Evolutionary conservation across 345 rosid genomes (phyloP).

Genomic region (Pugionium cornutum): DNA sequence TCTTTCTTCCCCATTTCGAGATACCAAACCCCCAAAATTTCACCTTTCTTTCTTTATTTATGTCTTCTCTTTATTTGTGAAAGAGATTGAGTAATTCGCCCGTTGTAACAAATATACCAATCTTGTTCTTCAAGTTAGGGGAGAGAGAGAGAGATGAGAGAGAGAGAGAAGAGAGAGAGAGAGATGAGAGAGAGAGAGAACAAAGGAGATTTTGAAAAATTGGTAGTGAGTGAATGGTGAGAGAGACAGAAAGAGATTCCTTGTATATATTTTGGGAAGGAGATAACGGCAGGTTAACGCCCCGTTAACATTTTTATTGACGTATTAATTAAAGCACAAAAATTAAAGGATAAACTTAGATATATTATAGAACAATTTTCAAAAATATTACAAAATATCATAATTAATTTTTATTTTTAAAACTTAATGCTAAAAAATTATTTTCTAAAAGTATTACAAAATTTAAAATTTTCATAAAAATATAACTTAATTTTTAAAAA

Average conservation of each 20-base stretch:
- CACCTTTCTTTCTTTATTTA: neutral
- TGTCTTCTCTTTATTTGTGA: neutral
- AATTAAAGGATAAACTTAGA: too few relatives aligned
- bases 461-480: too few relatives aligned
- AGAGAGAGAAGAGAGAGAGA: neutral
- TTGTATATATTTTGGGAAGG: slow-evolving; percentile 37
- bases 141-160: too few relatives aligned
- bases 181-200: slow-evolving; percentile 5
- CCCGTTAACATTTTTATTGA: slow-evolving; percentile 16
- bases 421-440: too few relatives aligned
- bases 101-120: slow-evolving; percentile 38
- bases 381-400: too few relatives aligned
- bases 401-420: too few relatives aligned
- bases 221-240: slow-evolving; percentile 26
- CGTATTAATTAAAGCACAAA: too few relatives aligned
- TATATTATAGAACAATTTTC: too few relatives aligned
- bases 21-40: neutral
- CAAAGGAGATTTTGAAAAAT: slow-evolving; percentile 27
- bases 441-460: too few relatives aligned
- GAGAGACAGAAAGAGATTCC: slow-evolving; percentile 27
- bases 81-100: slow-evolving; percentile 16
- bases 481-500: too few relatives aligned
- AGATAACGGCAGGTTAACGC: slow-evolving; percentile 38
- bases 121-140: slow-evolving; percentile 38
- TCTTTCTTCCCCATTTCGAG: slow-evolving; percentile 78